Base-by-base conservation (phyloP, 2,329 filamentous ascomycete genomes). In the Aspergillus luchuensis region DNA sequence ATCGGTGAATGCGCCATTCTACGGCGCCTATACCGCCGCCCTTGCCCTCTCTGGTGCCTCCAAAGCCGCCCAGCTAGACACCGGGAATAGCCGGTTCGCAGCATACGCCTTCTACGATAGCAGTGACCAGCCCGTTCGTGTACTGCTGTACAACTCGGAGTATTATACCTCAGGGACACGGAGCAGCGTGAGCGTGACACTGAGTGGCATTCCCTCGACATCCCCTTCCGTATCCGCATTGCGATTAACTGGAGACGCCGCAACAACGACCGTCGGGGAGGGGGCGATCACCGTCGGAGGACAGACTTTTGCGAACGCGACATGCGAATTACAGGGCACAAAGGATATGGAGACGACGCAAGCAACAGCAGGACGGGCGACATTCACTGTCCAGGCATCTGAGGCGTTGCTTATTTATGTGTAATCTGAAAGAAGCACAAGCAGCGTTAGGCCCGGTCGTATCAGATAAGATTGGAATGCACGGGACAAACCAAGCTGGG, bases 381-480 rank as follows among this genome's bases (percentile, higher is more conserved):
- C 74, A 0, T 79, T 82, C 56, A 73, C 70, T 1, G 58, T 84
- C 21, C 70, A 69, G 19, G 82, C 81, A 5, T 79, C 78, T 6
- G 82, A 85, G 67, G 82, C 81, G 5, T 66, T 84, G 58, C 59
- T 84, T 51, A 74, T 84, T 23, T 81, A 82, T 68, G 61, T 84
- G 30, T 69, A 62, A 28, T 10, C 11, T 17, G 19, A 36, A 36
- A 30, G 33, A 15, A 21, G 13, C 23, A 6, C 13, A 2, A n/a
- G 10, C 5, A 36, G 23, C 8, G 33, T 28, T 28, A 10, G 19
- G 4, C 30, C 8, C 6, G 23, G 33, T 19, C 52, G 8, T 30
- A 56, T 56, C 53, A 47, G 53, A 56, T 47, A 23, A 56, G 53
- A 56, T 47, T 23, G n/a, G 19, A 25, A 10, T 36, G 13, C 45